phyloP scores from a whole-genome alignment of 2,329 filamentous ascomycete genomes.

The Emergomyces africanus region DNA sequence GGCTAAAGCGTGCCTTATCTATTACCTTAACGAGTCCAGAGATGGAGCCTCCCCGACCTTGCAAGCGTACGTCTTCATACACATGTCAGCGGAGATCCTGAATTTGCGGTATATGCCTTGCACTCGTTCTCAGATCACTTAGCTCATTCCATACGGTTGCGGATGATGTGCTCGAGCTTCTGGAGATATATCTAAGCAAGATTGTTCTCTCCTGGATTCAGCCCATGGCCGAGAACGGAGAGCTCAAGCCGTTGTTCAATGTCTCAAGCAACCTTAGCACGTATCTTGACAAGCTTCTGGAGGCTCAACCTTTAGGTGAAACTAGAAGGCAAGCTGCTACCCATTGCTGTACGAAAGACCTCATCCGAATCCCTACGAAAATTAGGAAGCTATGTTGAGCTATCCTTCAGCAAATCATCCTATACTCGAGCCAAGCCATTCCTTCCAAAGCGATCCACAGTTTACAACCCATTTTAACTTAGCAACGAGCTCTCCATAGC shows the following conservation, averaged over 20 bases:
- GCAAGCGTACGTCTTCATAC: conserved; percentile 6
- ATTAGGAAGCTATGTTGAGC: conserved; percentile 18
- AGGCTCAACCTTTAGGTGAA: conserved; percentile 10
- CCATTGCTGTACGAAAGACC: conserved; percentile 19
- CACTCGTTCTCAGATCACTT: conserved; percentile 26
- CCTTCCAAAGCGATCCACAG: too few species aligned
- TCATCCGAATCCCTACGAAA: conserved; percentile 20
- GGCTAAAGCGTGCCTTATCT: conserved; percentile 23
- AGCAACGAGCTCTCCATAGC: too few species aligned
- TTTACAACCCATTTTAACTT: too few species aligned
- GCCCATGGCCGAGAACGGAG: conserved; percentile 4
- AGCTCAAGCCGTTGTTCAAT: conserved; percentile 8
- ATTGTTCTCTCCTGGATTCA: conserved; percentile 30
- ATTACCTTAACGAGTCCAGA: conserved; percentile 22
- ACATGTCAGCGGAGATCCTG: conserved; percentile 6
- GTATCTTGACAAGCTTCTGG: conserved; percentile 8
- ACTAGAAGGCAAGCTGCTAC: conserved; percentile 11
- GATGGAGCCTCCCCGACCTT: conserved; percentile 22
- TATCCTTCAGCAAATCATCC: conserved; percentile 20
- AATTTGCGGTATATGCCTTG: conserved; percentile 20
- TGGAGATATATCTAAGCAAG: conserved; percentile 19
- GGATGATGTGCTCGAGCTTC: conserved; percentile 13
- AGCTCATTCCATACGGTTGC: conserved; percentile 13
- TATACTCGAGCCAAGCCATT: too few species aligned
- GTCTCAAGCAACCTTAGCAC: conserved; percentile 8